phyloP scores from a whole-genome alignment of 2,329 filamentous ascomycete species.

The Pseudogymnoascus sp. region DNA sequence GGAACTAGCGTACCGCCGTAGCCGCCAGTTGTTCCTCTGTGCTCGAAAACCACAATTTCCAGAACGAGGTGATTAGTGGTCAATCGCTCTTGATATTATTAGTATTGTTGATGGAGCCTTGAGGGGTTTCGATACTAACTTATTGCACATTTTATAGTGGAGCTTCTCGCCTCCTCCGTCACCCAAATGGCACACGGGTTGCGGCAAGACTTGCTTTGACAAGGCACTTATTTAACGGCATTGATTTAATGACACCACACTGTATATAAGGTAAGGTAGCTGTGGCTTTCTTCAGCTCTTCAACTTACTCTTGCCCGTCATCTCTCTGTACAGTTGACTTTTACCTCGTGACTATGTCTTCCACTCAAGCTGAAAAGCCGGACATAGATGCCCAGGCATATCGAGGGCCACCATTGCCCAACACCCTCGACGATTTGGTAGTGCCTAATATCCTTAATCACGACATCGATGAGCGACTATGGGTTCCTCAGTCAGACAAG shows the following conservation, averaged over 20 bases:
- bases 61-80: neutral
- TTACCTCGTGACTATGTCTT: neutral
- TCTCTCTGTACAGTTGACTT: neutral
- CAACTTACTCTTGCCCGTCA: neutral
- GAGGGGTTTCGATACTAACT: neutral
- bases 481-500: conserved; percentile 26
- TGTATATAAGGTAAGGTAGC: neutral
- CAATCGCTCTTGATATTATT: neutral
- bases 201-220: neutral
- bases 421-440: conserved; percentile 20
- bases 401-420: conserved; percentile 18
- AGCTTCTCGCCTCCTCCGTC: neutral
- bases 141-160: neutral
- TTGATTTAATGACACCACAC: neutral
- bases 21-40: neutral
- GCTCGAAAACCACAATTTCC: neutral
- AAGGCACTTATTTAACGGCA: too few species aligned
- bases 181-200: neutral
- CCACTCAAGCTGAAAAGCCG: neutral
- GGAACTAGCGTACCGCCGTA: neutral
- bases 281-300: neutral
- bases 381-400: conserved; percentile 17
- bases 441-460: conserved; percentile 22
- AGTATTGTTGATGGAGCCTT: neutral
- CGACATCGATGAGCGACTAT: conserved; percentile 26